Base-by-base conservation (phyloP, 192 early-diverging fungal species). In the Coemansia sp. region DNA sequence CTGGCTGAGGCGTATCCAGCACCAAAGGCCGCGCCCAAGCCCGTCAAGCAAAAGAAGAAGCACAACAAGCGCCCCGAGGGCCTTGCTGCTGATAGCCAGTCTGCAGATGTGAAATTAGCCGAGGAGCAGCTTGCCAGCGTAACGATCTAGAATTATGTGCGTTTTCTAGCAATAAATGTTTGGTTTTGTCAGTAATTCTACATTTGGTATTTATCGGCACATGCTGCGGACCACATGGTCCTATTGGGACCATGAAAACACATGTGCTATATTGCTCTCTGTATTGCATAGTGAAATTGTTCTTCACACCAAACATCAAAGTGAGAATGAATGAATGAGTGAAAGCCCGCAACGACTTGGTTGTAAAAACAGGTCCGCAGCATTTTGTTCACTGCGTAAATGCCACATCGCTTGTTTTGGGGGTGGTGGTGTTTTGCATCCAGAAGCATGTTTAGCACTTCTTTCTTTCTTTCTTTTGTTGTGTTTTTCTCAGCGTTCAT, bases 1-100 rank as follows among this genome's bases (percentile, higher is more conserved):
- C 81, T 87, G 8, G 81, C 88, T n/a, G 69, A 84, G 11, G 97
- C 97, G 20, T 99, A 99, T 75, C 94, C 93, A 19, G 77, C 87
- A 23, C 77, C 84, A 8, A 68, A 77, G 68, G 75, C 74, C 65
- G 79, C 77, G 54, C 64, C 67, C 54, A 87, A 86, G 80, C 59
- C 62, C 1, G 79, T 79, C 58, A 85, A 84, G 72, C 80, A 83
- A 72, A 83, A 79, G 64, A 79, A 78, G 62, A 79, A 83, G 73
- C 82, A 83, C 73, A 80, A 74, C 77, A 62, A 58, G 63, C 66
- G 70, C 28, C 76, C 76, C 25, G 70, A 73, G 17, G 58, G 14
- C 50, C 50, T 17, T n/a, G 17, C 53, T 27, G 72, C 38, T 25
- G 52, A 36, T 8, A 48, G 4, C 47, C 25, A 10, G 19, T 3